phyloP scores from a whole-genome alignment of 768 basidiomycete genomes.

The Hypholoma fasciculare region DNA sequence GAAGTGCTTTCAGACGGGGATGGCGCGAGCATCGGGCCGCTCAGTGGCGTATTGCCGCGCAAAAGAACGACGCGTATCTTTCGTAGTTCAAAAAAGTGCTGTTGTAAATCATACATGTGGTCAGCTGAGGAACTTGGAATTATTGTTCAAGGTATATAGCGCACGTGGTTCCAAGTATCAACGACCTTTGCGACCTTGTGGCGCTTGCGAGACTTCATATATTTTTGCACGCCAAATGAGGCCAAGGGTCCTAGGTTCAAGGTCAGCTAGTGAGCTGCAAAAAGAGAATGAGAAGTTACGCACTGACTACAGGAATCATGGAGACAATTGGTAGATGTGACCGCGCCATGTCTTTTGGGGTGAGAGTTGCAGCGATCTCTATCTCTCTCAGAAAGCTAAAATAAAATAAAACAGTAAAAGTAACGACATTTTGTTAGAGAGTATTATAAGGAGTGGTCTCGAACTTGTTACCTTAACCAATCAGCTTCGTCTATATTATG shows the following conservation, averaged over 20 bases:
- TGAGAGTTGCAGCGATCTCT: conserved; percentile 31
- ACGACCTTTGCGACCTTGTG: conserved; percentile 40
- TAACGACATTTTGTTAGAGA: background rate
- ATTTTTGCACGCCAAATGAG: conserved; percentile 28
- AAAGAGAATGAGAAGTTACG: conserved; percentile 15
- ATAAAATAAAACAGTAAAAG: background rate
- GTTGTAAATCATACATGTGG: background rate
- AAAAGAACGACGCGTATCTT: conserved; percentile 42
- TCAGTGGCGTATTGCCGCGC: conserved; percentile 16
- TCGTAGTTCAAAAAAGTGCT: conserved; percentile 53
- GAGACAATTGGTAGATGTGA: conserved; percentile 28
- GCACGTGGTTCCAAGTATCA: conserved; percentile 52
- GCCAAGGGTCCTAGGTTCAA: conserved; percentile 13
- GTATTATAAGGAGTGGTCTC: too few relatives aligned
- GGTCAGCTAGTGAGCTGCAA: background rate
- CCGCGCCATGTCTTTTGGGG: conserved; percentile 28
- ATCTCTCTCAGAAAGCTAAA: conserved; percentile 41
- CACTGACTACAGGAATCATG: conserved; percentile 29
- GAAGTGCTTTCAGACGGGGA: background rate
- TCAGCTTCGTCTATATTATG: conserved; percentile 52
- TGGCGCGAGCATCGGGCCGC: background rate
- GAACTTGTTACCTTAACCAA: conserved; percentile 41
- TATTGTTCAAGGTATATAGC: conserved; percentile 8
- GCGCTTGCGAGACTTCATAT: conserved; percentile 30
- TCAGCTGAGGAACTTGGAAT: background rate